phyloP scores from a whole-genome alignment of 768 basidiomycete species.

The Russula emetica region DNA sequence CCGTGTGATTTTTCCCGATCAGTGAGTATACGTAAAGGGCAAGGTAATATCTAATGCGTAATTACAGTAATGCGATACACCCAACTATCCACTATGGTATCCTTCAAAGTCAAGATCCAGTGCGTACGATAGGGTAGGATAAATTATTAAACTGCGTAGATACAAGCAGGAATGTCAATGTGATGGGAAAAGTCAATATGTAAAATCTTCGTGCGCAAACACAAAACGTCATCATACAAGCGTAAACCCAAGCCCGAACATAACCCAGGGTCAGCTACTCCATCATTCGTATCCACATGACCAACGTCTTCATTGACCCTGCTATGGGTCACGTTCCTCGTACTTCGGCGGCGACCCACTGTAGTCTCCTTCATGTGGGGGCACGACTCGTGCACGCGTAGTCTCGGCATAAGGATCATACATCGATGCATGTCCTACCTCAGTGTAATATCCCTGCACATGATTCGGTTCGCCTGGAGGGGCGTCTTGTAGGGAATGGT shows the following conservation, averaged over 20 bases:
- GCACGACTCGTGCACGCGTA: background rate
- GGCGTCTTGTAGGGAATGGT: slow-evolving; percentile 13
- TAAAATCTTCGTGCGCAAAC: background rate
- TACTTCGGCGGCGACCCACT: background rate
- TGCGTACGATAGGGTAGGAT: background rate
- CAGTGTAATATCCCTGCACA: slow-evolving; percentile 6
- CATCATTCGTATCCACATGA: background rate
- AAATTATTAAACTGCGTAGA: background rate
- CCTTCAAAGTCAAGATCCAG: background rate
- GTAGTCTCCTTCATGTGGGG: background rate
- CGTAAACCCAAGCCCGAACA: background rate
- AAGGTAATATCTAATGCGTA: background rate
- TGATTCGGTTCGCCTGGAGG: slow-evolving; percentile 14
- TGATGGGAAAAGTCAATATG: background rate
- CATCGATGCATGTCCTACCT: background rate
- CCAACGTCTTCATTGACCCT: background rate
- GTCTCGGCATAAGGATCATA: background rate
- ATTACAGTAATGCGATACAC: background rate
- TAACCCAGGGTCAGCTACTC: background rate
- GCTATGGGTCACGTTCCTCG: slow-evolving; percentile 3
- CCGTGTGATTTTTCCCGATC: no score
- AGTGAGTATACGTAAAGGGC: no score
- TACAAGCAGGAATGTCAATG: background rate
- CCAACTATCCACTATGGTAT: background rate
- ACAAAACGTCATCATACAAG: background rate